Conservation (phyloP, 345 rosid genomes). For the Populus pruinosa region DNA sequence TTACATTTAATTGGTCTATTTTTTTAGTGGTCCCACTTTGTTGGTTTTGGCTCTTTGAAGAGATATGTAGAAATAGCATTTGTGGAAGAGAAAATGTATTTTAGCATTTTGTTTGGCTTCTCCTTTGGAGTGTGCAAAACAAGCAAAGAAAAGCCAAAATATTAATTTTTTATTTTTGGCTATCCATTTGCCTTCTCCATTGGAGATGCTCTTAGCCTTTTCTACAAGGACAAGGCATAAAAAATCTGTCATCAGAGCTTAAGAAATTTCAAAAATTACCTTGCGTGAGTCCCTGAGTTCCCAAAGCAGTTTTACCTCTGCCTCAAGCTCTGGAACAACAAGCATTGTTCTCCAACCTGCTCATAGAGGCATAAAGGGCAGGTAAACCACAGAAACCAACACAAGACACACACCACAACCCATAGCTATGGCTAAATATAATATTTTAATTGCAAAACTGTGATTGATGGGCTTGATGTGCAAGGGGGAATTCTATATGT, state of each 20-base stretch:
- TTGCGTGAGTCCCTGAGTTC: constrained; percentile 63
- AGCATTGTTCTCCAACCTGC: constrained; percentile 99
- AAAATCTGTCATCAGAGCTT: background rate
- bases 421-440: background rate
- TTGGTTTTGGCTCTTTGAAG: too few species aligned
- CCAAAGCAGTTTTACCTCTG: constrained; percentile 89
- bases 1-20: too few species aligned
- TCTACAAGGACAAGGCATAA: too few species aligned
- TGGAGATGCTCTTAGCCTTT: too few species aligned
- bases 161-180: too few species aligned
- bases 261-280: constrained; percentile 38
- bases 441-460: background rate
- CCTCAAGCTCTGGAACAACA: constrained; percentile 94
- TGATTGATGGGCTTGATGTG: background rate
- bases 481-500: background rate
- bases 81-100: too few species aligned
- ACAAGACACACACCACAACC: background rate
- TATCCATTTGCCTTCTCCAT: too few species aligned
- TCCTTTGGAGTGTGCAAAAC: too few species aligned
- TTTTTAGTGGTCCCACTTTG: too few species aligned
- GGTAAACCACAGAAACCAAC: background rate
- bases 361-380: constrained; percentile 13
- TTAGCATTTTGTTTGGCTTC: too few species aligned
- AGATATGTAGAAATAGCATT: too few species aligned
- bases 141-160: too few species aligned